Evolutionary conservation across 73 alveolate species (phyloP).

Genomic region (Uronychia binucleata): DNA sequence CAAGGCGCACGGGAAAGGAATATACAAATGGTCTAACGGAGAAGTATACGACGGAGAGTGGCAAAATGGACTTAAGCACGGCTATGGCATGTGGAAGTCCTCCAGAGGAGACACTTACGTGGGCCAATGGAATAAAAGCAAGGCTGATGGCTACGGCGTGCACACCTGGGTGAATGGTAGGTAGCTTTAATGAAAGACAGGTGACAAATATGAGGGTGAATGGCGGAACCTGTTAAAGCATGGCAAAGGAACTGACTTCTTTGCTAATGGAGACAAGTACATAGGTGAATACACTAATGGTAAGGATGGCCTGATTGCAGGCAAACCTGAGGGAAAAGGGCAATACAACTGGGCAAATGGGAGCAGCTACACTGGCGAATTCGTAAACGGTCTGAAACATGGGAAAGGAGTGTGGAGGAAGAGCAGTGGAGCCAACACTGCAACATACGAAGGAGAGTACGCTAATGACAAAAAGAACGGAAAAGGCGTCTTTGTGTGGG

Average conservation of each 20-base stretch:
- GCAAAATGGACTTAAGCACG: conserved; percentile 72
- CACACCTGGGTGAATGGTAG: conserved; percentile 71
- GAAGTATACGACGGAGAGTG: conserved; percentile 75
- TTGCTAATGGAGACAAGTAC: conserved; percentile 64
- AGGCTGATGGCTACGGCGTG: conserved; percentile 73
- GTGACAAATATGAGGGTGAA: conserved; percentile 71
- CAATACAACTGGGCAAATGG: conserved; percentile 72
- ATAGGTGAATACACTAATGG: conserved; percentile 66
- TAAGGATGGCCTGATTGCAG: conserved; percentile 65
- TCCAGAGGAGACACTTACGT: conserved; percentile 48
- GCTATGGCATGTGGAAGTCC: conserved; percentile 61
- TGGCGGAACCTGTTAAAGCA: conserved; percentile 55
- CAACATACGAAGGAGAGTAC: conserved; percentile 33
- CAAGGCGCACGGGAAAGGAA: conserved; percentile 39
- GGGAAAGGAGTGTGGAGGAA: conserved; percentile 70
- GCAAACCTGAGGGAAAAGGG: too few relatives aligned
- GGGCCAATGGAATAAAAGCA: conserved; percentile 65
- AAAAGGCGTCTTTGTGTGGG: conserved; percentile 40
- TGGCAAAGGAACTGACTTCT: conserved; percentile 68
- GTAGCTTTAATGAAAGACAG: too few relatives aligned
- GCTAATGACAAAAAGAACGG: conserved; percentile 37
- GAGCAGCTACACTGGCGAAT: conserved; percentile 56
- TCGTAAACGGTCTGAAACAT: conserved; percentile 58
- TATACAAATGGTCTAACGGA: conserved; percentile 45
- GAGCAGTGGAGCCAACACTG: conserved; percentile 30